Base-by-base conservation (phyloP, 768 basidiomycete genomes). In the Boletus subcaerulescens region DNA sequence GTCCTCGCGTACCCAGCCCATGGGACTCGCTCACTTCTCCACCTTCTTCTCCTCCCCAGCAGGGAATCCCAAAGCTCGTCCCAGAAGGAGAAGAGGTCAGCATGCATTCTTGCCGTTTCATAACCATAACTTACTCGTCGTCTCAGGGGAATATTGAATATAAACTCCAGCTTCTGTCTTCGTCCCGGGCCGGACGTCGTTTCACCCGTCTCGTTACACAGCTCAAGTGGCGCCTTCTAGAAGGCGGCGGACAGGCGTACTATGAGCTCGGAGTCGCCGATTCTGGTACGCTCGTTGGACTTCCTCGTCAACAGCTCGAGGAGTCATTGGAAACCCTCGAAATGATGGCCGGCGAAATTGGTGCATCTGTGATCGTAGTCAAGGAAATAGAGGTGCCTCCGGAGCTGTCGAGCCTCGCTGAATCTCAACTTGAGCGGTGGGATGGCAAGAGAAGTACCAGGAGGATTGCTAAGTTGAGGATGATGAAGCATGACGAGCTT, bases 301-400 rank as follows among this genome's bases (percentile, higher is more conserved):
- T 98, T 6, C 76, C 80, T 4, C 76, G 81, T 57, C 70, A 72
- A 3, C 88, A 95, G 68, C 82, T 98, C 59, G 88, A 90, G 54
- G 80, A 81, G 60, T 92, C 89, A 3, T 73, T 98, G 38, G 85
- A 86, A 62, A 96, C 94, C 0, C 82, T 98, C 14, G 91, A 91
- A 67, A 85, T 84, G 76, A 98, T 98, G 95, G 93, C 94, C 0
- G 85, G 87, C 24, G 93, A 96, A 66, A 88, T 98, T 39, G 93
- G 93, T 2, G 95, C 92, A 0, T 91, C 90, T 24, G 92, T 97
- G 52, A 85, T 94, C 45, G 84, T 97, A 29, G 87, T 94, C 15
- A 92, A 91, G 73, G 91, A 94, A 66, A 84, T 96, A 29, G 87
- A 89, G 61, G 84, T 93, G 0, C 86, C 86, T 1, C 79, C 77